Evolutionary conservation across 768 basidiomycete genomes (phyloP).

Genomic region (Termitomyces sp.): DNA sequence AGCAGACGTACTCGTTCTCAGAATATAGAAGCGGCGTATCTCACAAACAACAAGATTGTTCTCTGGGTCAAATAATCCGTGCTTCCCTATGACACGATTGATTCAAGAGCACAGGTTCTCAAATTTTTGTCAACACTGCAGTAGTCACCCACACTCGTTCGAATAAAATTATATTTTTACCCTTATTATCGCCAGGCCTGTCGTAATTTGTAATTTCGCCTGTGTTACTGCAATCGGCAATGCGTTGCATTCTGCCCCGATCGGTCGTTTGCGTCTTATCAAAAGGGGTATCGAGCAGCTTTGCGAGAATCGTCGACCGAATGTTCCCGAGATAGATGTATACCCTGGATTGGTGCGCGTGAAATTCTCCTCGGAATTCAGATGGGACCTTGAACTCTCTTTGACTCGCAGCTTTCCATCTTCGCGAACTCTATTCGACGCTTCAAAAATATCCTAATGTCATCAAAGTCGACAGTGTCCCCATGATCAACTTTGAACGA

Average conservation of each 20-base stretch:
- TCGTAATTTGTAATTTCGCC: constrained; percentile 36
- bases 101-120: constrained; percentile 31
- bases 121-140: constrained; percentile 13
- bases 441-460: constrained; percentile 25
- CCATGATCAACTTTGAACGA: constrained; percentile 38
- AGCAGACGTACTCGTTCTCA: constrained; percentile 17
- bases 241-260: constrained; percentile 34
- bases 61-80: constrained; percentile 36
- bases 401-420: not conserved
- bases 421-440: constrained; percentile 3
- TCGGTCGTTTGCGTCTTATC: constrained; percentile 30
- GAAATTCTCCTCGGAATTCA: not conserved
- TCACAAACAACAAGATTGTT: constrained; percentile 33
- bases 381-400: not conserved
- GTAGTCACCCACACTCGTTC: not conserved
- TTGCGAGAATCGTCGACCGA: not conserved
- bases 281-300: constrained; percentile 14
- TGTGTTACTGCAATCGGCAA: constrained; percentile 37
- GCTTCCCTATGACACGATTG: constrained; percentile 30
- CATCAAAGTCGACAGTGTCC: constrained; percentile 23
- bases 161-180: not conserved
- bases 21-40: constrained; percentile 27
- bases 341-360: not conserved
- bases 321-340: not conserved
- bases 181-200: constrained; percentile 16